phyloP scores from a whole-genome alignment of 2,329 filamentous ascomycete species.

The Zarea fungicola region DNA sequence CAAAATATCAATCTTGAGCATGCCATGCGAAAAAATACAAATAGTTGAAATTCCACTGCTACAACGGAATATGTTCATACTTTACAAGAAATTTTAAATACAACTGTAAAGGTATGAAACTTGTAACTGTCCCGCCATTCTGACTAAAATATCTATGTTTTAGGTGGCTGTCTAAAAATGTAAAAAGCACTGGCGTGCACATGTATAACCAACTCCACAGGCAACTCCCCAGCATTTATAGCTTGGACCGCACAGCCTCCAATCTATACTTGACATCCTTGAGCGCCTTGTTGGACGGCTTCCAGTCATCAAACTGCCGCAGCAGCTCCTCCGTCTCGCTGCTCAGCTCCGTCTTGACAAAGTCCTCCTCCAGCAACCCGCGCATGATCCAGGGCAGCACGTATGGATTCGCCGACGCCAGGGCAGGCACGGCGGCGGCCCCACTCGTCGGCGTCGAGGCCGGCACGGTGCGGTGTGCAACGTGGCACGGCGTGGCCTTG shows the following conservation, averaged over 20 bases:
- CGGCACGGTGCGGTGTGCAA: conserved; percentile 20
- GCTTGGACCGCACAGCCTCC: conserved; percentile 83
- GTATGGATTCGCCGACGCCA: conserved; percentile 70
- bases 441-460: conserved; percentile 13
- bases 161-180: no score
- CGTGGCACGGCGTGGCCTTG: conserved; percentile 17
- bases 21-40: not conserved
- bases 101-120: no score
- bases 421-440: conserved; percentile 17
- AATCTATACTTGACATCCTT: conserved; percentile 95
- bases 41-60: no score
- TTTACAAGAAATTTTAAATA: no score
- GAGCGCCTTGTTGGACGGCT: conserved; percentile 79
- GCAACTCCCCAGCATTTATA: conserved; percentile 41
- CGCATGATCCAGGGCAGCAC: conserved; percentile 94
- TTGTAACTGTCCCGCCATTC: no score
- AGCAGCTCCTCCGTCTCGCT: conserved; percentile 74
- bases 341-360: conserved; percentile 75
- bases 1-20: not conserved
- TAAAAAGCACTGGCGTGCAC: no score
- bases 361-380: conserved; percentile 84
- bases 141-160: no score
- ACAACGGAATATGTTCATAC: no score
- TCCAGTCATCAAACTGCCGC: conserved; percentile 91
- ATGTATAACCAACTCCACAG: no score